Percentiles rank a stretch among this genome's conserved stretches.
These are phyloP conservation scores for Dictyostelium discoideum DNA, from an alignment of 78 protist genomes.

Conservation along the genomic window dicty_2.7 NC_007091.3:1306501-1307000, in stretches of 20 bases:
- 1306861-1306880: constrained; percentile 80
- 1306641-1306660: constrained; percentile 84
- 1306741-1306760: constrained; percentile 30
- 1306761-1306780: constrained; percentile 24
- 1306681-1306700: constrained; percentile 74
- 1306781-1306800: constrained; percentile 10
- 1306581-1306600: constrained; percentile 89
- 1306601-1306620: constrained; percentile 85
- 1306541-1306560: constrained; percentile 91
- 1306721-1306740: constrained; percentile 81
- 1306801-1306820: constrained; percentile 3
- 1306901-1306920: constrained; percentile 88
- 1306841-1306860: constrained; percentile 62
- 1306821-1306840: constrained; percentile 37
- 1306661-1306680: constrained; percentile 87
- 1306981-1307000: constrained; percentile 93
- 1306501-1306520: constrained; percentile 80
- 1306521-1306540: constrained; percentile 90
- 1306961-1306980: constrained; percentile 90
- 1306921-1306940: constrained; percentile 27
- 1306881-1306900: constrained; percentile 41
- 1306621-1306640: constrained; percentile 91
- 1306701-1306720: constrained; percentile 85
- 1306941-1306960: not conserved
- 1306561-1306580: constrained; percentile 78